Conservation (phyloP, 176 grass and related monocot species). For the Rhynchospora breviuscula region DNA sequence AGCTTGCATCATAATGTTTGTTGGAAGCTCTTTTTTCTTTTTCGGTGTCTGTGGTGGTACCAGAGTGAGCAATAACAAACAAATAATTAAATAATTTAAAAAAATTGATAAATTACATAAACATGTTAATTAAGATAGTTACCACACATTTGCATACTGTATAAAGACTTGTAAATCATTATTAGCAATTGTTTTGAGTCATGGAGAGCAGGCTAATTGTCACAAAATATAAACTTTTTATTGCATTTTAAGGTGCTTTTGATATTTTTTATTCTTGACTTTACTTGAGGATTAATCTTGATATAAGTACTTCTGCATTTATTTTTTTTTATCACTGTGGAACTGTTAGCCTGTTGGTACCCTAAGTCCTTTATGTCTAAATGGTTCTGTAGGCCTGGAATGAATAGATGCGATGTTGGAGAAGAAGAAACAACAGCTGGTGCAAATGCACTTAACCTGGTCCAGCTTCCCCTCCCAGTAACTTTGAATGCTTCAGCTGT, state of each 20-base stretch:
- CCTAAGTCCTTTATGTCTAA: conserved; percentile 7
- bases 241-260: conserved; percentile 2
- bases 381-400: conserved; percentile 64
- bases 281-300: not conserved
- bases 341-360: conserved; percentile 19
- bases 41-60: conserved; percentile 8
- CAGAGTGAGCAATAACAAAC: conserved; percentile 18
- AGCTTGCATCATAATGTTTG: too few species aligned
- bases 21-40: not conserved
- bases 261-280: conserved; percentile 18
- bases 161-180: not conserved
- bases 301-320: not conserved
- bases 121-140: not conserved
- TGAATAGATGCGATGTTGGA: conserved; percentile 79
- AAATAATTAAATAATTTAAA: conserved; percentile 12
- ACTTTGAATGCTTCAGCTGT: conserved; percentile 35
- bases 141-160: not conserved
- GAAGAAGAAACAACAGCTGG: conserved; percentile 93
- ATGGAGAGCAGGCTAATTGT: not conserved
- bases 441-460: conserved; percentile 64
- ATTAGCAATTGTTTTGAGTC: conserved; percentile 1
- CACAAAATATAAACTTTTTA: not conserved
- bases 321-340: conserved; percentile 15
- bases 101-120: not conserved
- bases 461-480: conserved; percentile 38